phyloP scores from a whole-genome alignment of 495 filamentous ascomycete species.

The Aspergillus egyptiacus region DNA sequence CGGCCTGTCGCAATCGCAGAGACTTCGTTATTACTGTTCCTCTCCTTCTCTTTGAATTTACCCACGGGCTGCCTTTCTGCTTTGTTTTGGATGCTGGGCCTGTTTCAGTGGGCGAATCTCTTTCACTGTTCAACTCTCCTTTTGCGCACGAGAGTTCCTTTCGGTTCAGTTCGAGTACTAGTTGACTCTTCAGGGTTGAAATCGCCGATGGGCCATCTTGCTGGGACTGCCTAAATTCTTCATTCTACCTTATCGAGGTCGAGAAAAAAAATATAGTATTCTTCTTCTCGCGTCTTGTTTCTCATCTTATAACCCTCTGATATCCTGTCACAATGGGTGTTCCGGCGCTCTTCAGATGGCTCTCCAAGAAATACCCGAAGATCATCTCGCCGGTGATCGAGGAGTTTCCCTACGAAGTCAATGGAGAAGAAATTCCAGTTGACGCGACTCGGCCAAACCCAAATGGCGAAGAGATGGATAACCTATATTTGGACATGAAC shows the following conservation, averaged over 20 bases:
- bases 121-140: neutral
- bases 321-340: conserved; percentile 71
- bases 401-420: conserved; percentile 68
- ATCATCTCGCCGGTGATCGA: conserved; percentile 89
- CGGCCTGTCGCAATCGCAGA: conserved; percentile 18
- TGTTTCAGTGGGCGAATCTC: neutral
- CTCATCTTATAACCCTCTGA: neutral
- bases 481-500: conserved; percentile 99
- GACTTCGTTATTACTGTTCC: conserved; percentile 14
- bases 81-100: conserved; percentile 1
- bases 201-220: conserved; percentile 16
- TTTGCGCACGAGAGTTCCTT: neutral
- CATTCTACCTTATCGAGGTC: conserved; percentile 4
- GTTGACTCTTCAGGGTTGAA: neutral
- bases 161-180: neutral
- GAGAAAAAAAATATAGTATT: conserved; percentile 6
- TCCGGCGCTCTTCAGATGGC: conserved; percentile 87
- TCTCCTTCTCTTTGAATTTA: neutral
- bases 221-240: conserved; percentile 6
- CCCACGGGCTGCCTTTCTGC: conserved; percentile 7
- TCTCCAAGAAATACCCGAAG: conserved; percentile 92
- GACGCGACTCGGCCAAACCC: conserved; percentile 82
- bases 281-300: neutral
- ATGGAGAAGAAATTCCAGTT: conserved; percentile 76
- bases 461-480: conserved; percentile 97